A percentile compares a stretch with the other conserved stretches of the same genome.
These are phyloP conservation scores for Forsythia viridissima DNA, from an alignment of 257 asterid genomes.

Conservation along the genomic window DNA sequence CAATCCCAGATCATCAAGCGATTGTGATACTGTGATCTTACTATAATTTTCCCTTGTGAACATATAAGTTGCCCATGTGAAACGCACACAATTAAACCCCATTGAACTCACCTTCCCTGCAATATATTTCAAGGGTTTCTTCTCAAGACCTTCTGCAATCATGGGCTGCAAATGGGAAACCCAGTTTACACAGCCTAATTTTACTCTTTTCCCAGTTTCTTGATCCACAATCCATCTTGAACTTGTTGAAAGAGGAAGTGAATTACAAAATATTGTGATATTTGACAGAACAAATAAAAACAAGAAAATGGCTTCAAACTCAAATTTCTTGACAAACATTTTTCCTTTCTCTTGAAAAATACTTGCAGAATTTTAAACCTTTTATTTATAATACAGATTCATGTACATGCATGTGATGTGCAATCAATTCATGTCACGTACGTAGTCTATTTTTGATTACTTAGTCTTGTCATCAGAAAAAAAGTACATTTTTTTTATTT, in stretches of 20 bases:
- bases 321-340: slow-evolving; percentile 7
- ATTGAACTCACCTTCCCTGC: slow-evolving; percentile 19
- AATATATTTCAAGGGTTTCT: slow-evolving; percentile 43
- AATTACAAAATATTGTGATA: slow-evolving; percentile 19
- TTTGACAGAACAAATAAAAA: slow-evolving; percentile 15
- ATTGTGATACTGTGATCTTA: slow-evolving; percentile 38
- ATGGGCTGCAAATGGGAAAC: slow-evolving; percentile 56
- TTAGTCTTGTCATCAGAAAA: background rate
- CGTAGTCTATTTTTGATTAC: background rate
- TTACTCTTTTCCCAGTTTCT: slow-evolving; percentile 47
- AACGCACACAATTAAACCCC: slow-evolving; percentile 76
- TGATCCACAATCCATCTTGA: slow-evolving; percentile 62
- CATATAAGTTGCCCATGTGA: slow-evolving; percentile 72
- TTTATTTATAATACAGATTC: background rate
- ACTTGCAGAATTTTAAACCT: too few relatives aligned
- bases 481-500: background rate
- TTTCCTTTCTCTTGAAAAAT: background rate
- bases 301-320: background rate
- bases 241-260: slow-evolving; percentile 46
- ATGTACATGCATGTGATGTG: background rate
- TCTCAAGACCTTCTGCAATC: slow-evolving; percentile 65
- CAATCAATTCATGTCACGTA: background rate
- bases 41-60: slow-evolving; percentile 51
- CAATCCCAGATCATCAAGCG: slow-evolving; percentile 42
- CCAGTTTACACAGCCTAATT: slow-evolving; percentile 62